Evolutionary conservation across 352 stramenopile species (phyloP), one percentile per base, ranked within the genome.

Genomic region (Phytophthora meadii): DNA sequence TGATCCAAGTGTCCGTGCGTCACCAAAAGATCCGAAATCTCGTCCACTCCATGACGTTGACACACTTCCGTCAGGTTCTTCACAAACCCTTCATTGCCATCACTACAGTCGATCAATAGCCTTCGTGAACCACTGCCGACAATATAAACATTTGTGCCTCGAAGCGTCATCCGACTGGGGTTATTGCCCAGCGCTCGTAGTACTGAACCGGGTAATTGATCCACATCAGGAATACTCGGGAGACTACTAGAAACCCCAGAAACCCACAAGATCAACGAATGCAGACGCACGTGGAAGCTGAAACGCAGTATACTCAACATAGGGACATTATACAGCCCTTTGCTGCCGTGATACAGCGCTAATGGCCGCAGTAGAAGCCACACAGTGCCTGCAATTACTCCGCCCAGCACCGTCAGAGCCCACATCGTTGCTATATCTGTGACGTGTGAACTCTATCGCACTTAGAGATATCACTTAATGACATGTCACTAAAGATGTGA

Each of bases 1-100:
- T 98, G 93, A 62, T 98, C 93, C 24, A 77, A 76, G 60, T 98
- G 93, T 11, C 83, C 79, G 72, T 98, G 93, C 3, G 93, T 98
- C 48, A 97, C 76, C 25, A 98, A 53, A 40, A 98, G 65, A 65
- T 94, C 65, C 17, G 81, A 81, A 67, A 96, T 87, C 28, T 83
- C 70, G 2, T 67, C 37, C 40, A 91, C 76, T 3, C 71, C 75
- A 2, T 82, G 59, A 11, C 55, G 40, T 27, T 68, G 46, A 55
- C 88, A 84, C 10, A 78, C 76, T 7, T 65, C 36, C 44, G 78
- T 48, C 50, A 97, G 68, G 17, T 54, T 71, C 32, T 48, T 15
- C 8, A 89, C 61, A 66, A 90, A 94, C 3, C 14, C 41, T 4
- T 24, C 40, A 60, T 93, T 93, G 30, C 89, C 89, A 59, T 96